These are phyloP conservation scores for Hamigera avellanea DNA, from an alignment of 495 filamentous ascomycete species.

Conservation along the genomic window DNA sequence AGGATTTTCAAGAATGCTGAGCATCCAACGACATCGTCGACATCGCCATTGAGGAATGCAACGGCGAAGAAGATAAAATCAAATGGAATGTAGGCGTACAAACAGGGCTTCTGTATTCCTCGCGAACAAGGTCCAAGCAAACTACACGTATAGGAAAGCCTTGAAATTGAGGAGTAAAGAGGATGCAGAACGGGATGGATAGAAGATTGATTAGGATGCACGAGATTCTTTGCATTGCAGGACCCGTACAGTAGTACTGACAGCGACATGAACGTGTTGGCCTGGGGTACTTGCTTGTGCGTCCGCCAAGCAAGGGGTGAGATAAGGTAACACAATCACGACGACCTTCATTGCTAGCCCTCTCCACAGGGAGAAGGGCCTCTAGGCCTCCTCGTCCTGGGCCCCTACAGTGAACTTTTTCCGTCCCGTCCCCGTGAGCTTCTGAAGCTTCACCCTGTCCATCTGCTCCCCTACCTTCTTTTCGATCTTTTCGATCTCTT, in stretches of 20 bases:
- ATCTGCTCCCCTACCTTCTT: conserved; percentile 82
- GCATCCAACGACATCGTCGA: conserved; percentile 13
- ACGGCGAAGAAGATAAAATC: conserved; percentile 6
- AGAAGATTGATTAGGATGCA: conserved; percentile 1
- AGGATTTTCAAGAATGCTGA: conserved; percentile 22
- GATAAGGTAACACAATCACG: conserved; percentile 5
- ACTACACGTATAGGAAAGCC: neutral
- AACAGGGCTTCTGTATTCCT: conserved; percentile 3
- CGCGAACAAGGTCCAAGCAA: conserved; percentile 4
- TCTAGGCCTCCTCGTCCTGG: conserved; percentile 50
- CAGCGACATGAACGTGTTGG: conserved; percentile 14
- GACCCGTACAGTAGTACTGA: conserved; percentile 18
- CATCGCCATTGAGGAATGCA: conserved; percentile 19
- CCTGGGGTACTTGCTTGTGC: conserved; percentile 7
- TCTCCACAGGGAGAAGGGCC: conserved; percentile 27
- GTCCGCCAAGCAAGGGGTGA: conserved; percentile 27
- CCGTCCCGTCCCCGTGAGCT: conserved; percentile 67
- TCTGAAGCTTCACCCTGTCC: conserved; percentile 78
- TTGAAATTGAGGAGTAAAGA: neutral
- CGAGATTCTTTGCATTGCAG: neutral
- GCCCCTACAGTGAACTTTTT: conserved; percentile 79
- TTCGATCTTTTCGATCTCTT: conserved; percentile 91
- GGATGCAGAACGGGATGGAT: neutral
- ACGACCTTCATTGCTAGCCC: conserved; percentile 6
- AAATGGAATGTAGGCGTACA: conserved; percentile 25